Conservation (phyloP, 2,329 filamentous ascomycete genomes). For the Anisogramma anomala region DNA sequence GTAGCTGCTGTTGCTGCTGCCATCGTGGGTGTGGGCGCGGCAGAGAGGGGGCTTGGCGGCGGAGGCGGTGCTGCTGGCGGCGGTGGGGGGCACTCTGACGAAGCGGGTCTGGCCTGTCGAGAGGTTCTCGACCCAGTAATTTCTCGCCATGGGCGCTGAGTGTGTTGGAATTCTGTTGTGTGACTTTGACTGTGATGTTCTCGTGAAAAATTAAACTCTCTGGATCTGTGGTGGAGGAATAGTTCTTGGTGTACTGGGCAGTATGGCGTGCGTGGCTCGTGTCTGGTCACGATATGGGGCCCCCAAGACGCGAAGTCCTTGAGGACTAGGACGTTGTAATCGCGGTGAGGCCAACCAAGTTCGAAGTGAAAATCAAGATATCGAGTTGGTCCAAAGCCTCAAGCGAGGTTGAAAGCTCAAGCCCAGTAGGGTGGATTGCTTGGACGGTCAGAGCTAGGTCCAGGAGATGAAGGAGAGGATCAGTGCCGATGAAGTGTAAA, state of each 20-base stretch:
- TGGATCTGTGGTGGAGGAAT: no score
- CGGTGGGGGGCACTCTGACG: conserved; percentile 14
- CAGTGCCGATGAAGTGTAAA: conserved; percentile 3
- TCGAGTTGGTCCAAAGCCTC: not conserved
- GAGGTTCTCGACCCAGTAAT: conserved; percentile 11
- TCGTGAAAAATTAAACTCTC: not conserved
- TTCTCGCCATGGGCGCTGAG: conserved; percentile 9
- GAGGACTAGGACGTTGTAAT: no score
- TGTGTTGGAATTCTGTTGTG: not conserved
- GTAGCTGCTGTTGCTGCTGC: not conserved
- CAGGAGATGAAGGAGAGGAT: conserved; percentile 1
- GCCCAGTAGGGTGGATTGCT: not conserved
- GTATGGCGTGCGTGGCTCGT: no score
- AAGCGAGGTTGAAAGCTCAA: not conserved
- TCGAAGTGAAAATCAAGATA: not conserved
- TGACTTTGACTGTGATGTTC: not conserved
- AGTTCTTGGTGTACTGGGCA: no score
- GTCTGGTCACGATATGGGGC: no score
- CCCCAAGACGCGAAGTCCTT: no score
- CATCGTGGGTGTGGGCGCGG: conserved; percentile 14
- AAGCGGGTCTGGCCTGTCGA: conserved; percentile 16
- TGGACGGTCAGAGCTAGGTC: conserved; percentile 8
- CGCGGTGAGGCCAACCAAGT: not conserved
- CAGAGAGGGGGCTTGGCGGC: conserved; percentile 4
- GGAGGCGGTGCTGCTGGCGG: not conserved